Conservation (phyloP, 1,139 yeast genomes). For the Saccharomycopsis hybrid region DNA sequence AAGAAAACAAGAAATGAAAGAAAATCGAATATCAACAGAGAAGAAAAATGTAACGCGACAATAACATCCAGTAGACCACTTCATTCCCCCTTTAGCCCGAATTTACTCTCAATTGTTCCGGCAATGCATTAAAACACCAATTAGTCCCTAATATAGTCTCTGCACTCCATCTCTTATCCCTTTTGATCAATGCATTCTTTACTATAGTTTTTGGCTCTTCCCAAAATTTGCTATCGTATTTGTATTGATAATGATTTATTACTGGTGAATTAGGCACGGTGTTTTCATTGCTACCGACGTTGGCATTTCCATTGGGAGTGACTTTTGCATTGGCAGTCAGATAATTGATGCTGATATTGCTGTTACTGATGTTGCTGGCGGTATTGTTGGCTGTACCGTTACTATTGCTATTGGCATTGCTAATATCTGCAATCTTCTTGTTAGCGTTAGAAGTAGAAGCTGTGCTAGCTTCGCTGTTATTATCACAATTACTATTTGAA, state of each 20-base stretch:
- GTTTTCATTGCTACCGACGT: not conserved
- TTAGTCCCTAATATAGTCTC: conserved; percentile 32
- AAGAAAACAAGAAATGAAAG: too few species aligned
- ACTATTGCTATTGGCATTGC: not conserved
- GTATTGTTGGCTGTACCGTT: not conserved
- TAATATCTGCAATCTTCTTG: not conserved
- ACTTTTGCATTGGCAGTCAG: not conserved
- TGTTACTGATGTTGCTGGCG: not conserved
- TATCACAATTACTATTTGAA: not conserved
- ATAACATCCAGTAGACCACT: too few species aligned
- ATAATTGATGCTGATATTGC: not conserved
- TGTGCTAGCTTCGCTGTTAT: not conserved
- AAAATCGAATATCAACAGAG: too few species aligned
- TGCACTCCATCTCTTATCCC: conserved; percentile 43
- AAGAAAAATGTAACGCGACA: too few species aligned
- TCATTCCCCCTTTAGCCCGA: too few species aligned
- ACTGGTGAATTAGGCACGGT: conserved; percentile 9
- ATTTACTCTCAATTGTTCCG: not conserved
- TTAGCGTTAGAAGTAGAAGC: not conserved
- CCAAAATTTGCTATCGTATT: conserved; percentile 28
- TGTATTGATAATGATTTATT: conserved; percentile 22
- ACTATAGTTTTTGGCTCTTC: conserved; percentile 47
- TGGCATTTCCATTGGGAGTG: not conserved
- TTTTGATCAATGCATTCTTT: conserved; percentile 43
- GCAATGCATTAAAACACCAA: conserved; percentile 26